Conservation (phyloP, 148 eudicot species). For the Amaranthus palmeri region DNA sequence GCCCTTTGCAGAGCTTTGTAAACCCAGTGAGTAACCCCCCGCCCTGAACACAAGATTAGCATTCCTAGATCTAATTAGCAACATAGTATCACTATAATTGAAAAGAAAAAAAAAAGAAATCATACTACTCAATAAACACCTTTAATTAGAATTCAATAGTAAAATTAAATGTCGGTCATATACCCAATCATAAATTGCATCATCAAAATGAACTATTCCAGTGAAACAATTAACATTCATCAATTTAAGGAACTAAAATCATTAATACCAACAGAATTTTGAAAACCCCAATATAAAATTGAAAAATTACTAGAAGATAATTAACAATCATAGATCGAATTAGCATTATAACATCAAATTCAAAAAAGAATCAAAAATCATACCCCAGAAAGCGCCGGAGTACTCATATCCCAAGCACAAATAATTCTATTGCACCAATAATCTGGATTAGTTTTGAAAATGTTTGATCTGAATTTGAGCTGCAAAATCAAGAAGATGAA, state of each 20-base stretch:
- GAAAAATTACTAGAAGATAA: not conserved
- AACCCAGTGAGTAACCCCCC: constrained; percentile 55
- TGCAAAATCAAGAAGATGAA: no score
- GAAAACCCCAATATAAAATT: no score
- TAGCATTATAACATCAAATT: not conserved
- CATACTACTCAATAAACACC: not conserved
- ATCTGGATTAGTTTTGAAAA: not conserved
- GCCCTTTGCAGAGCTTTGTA: constrained; percentile 82
- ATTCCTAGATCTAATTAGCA: not conserved
- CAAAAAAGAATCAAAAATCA: constrained; percentile 13
- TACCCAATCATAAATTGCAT: no score
- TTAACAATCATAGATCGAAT: not conserved
- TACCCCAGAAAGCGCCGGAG: constrained; percentile 46
- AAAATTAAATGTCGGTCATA: no score
- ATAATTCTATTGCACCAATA: not conserved
- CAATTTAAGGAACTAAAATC: not conserved
- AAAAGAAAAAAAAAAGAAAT: not conserved
- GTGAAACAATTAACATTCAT: not conserved
- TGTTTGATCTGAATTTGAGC: no score
- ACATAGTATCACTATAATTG: not conserved
- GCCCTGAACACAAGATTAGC: constrained; percentile 26
- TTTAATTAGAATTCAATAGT: not conserved
- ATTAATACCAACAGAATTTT: not conserved
- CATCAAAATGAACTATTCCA: no score
- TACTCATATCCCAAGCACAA: constrained; percentile 32